These are phyloP conservation scores for Tephrocybe sp. DNA, from an alignment of 768 basidiomycete species.

Conservation along the genomic window DNA sequence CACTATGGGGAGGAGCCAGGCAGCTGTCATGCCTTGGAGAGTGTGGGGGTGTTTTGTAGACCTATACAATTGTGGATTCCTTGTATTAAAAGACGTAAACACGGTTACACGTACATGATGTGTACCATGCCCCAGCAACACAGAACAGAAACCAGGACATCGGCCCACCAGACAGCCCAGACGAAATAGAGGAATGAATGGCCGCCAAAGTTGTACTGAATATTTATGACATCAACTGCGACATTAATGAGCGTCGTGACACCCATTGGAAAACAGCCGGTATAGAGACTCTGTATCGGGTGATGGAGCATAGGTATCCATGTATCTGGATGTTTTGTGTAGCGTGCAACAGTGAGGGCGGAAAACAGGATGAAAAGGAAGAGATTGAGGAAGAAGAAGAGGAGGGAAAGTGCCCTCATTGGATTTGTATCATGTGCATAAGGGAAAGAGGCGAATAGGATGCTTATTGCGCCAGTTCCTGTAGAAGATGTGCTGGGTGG, in stretches of 20 bases:
- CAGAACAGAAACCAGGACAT: conserved; percentile 46
- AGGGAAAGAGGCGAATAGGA: conserved; percentile 56
- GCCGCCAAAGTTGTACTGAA: conserved; percentile 46
- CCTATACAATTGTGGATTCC: conserved; percentile 34
- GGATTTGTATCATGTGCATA: conserved; percentile 41
- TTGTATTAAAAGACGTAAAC: background rate
- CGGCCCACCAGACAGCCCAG: conserved; percentile 67
- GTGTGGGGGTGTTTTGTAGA: conserved; percentile 56
- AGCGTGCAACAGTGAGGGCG: conserved; percentile 36
- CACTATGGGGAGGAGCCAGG: conserved; percentile 77
- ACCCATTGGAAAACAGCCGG: conserved; percentile 47
- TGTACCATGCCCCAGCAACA: conserved; percentile 65
- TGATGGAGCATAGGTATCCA: conserved; percentile 48
- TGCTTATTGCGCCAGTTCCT: conserved; percentile 52
- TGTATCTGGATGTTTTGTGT: conserved; percentile 35
- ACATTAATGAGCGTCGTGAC: conserved; percentile 48
- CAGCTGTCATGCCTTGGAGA: conserved; percentile 51
- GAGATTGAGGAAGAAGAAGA: conserved; percentile 36
- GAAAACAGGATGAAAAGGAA: conserved; percentile 43
- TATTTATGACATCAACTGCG: conserved; percentile 37
- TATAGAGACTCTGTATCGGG: conserved; percentile 48
- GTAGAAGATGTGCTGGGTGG: conserved; percentile 4
- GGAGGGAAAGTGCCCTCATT: conserved; percentile 30
- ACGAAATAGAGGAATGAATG: conserved; percentile 44
- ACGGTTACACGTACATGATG: conserved; percentile 50